A percentile compares a stretch with the other conserved stretches of the same genome.
phyloP scores from a whole-genome alignment of 148 eudicot species.

The Chenopodium berlandieri region DNA sequence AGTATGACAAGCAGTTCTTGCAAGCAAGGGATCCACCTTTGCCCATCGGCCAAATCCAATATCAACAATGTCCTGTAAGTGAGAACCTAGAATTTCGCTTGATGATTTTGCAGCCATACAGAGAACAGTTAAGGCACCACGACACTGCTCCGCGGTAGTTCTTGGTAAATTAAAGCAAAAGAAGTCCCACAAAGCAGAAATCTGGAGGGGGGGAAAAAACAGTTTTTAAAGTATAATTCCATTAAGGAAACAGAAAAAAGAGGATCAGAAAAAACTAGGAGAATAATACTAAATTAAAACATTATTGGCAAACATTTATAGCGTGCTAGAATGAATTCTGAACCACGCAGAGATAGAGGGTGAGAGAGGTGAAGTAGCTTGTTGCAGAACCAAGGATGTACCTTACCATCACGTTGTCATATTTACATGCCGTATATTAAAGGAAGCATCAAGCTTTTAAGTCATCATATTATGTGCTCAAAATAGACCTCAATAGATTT shows the following conservation, averaged over 20 bases:
- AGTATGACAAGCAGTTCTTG: slow-evolving; percentile 87
- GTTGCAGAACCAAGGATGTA: neutral
- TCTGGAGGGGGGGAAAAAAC: slow-evolving; percentile 35
- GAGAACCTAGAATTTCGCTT: slow-evolving; percentile 67
- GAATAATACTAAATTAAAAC: neutral
- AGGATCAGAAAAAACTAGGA: slow-evolving; percentile 8
- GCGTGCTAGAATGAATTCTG: neutral
- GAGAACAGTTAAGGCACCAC: slow-evolving; percentile 83
- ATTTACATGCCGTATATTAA: neutral
- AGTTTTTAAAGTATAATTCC: slow-evolving; percentile 4
- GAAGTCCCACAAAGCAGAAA: slow-evolving; percentile 93
- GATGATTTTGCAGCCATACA: slow-evolving; percentile 97
- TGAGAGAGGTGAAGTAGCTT: neutral
- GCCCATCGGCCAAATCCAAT: slow-evolving; percentile 99
- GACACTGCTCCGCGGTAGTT: slow-evolving; percentile 91
- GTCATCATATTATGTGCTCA: neutral
- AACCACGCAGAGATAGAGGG: neutral
- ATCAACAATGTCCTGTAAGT: slow-evolving; percentile 86
- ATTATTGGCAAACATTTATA: neutral
- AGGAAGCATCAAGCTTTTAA: neutral
- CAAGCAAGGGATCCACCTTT: slow-evolving; percentile 92
- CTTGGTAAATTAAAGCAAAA: slow-evolving; percentile 88
- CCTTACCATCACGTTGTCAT: neutral
- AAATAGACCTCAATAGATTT: neutral
- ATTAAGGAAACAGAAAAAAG: neutral